phyloP scores from a whole-genome alignment of 768 basidiomycete genomes.

The Terana coerulea region DNA sequence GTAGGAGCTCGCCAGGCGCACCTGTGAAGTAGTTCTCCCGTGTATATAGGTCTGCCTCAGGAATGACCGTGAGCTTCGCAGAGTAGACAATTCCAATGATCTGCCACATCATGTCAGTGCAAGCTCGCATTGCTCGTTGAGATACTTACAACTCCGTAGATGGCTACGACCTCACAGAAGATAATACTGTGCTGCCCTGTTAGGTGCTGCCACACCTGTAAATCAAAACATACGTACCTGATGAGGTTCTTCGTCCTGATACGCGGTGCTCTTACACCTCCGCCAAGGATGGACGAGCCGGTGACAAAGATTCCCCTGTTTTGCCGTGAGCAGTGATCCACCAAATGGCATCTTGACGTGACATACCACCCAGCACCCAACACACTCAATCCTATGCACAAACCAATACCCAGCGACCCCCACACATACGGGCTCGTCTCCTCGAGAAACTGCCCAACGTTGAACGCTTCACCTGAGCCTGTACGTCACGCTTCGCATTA shows the following conservation, averaged over 20 bases:
- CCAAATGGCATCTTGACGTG: too few relatives aligned
- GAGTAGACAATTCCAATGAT: conserved; percentile 98
- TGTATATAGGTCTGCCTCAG: conserved; percentile 72
- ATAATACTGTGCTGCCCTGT: too few relatives aligned
- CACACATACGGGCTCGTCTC: conserved; percentile 92
- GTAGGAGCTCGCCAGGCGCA: conserved; percentile 24
- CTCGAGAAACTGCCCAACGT: conserved; percentile 90
- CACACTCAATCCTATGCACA: conserved; percentile 92
- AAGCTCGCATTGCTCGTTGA: not conserved
- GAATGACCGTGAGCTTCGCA: conserved; percentile 62
- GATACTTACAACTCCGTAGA: conserved; percentile 85
- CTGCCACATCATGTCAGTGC: conserved; percentile 39
- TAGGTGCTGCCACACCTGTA: too few relatives aligned
- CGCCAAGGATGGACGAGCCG: conserved; percentile 94
- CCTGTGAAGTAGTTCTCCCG: conserved; percentile 91
- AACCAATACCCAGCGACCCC: conserved; percentile 86
- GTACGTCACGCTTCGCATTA: conserved; percentile 13
- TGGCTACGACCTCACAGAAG: conserved; percentile 99
- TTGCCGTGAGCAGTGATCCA: not conserved
- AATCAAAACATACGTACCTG: conserved; percentile 54
- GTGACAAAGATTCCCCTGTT: conserved; percentile 99
- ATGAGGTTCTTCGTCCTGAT: conserved; percentile 98
- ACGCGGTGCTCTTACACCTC: conserved; percentile 88
- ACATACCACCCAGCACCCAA: conserved; percentile 92
- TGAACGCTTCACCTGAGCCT: conserved; percentile 91